These are phyloP conservation scores for Ophiostoma montium DNA, from an alignment of 2,329 filamentous ascomycete genomes.

Conservation along the genomic window DNA sequence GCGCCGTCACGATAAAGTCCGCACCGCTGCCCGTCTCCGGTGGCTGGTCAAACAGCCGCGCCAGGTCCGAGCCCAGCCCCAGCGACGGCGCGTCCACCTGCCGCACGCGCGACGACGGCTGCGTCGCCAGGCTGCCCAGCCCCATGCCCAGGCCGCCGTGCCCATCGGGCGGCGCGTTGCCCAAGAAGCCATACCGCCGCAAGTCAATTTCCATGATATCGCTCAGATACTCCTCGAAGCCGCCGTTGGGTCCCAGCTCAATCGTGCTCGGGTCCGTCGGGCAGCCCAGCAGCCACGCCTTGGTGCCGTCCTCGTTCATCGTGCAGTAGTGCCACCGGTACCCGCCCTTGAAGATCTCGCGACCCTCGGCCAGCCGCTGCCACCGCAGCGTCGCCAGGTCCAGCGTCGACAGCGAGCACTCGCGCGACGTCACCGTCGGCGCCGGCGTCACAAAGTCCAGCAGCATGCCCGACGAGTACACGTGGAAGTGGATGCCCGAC, in stretches of 20 bases:
- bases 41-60: conserved; percentile 71
- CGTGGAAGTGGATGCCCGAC: conserved; percentile 86
- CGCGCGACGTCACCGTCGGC: conserved; percentile 68
- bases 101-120: conserved; percentile 33
- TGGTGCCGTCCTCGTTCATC: conserved; percentile 87
- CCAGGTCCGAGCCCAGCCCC: conserved; percentile 71
- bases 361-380: conserved; percentile 89
- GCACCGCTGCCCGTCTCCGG: conserved; percentile 75
- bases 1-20: conserved; percentile 83
- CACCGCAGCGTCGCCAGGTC: conserved; percentile 79
- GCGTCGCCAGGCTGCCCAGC: conserved; percentile 17
- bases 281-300: conserved; percentile 92
- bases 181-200: conserved; percentile 77
- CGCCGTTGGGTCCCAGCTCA: conserved; percentile 49
- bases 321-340: conserved; percentile 98
- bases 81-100: conserved; percentile 41
- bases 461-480: conserved; percentile 82
- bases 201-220: conserved; percentile 92
- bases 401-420: conserved; percentile 80
- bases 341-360: conserved; percentile 81
- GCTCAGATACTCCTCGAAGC: conserved; percentile 78
- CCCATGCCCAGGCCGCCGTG: conserved; percentile 16
- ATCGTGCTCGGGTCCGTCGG: conserved; percentile 56
- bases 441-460: conserved; percentile 91
- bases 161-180: conserved; percentile 53